Percentiles rank a stretch among this genome's conserved stretches.
Evolutionary conservation across 108 stramenopile genomes (phyloP).

Genomic region (Cylindrotheca fusiformis): DNA sequence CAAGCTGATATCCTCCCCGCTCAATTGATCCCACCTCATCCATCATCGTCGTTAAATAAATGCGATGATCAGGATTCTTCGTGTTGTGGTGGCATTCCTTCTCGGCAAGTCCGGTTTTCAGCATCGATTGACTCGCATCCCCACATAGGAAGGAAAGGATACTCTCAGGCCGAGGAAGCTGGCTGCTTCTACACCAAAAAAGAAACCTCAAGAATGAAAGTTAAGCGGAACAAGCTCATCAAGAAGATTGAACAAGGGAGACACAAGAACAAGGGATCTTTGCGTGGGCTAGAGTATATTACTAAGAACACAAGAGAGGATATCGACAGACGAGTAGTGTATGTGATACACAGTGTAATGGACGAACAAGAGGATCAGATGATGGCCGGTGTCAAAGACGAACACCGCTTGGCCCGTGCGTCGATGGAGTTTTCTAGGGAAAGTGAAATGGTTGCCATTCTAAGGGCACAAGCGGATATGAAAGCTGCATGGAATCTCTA

Average conservation of each 20-base stretch:
- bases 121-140: neutral
- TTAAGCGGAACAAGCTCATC: neutral
- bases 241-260: neutral
- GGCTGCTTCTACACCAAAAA: neutral
- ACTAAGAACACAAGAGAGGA: neutral
- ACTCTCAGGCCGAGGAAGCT: neutral
- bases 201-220: neutral
- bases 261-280: neutral
- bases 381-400: neutral
- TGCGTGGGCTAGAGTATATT: neutral
- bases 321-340: neutral
- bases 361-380: slow-evolving; percentile 1
- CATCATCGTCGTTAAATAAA: no score
- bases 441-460: neutral
- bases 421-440: neutral
- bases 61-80: no score
- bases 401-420: neutral
- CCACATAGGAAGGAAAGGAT: neutral
- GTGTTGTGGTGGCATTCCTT: no score
- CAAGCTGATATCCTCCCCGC: no score
- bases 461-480: neutral
- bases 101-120: neutral
- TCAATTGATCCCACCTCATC: no score
- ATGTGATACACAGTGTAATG: neutral
- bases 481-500: neutral